phyloP scores from a whole-genome alignment of 2,329 filamentous ascomycete genomes.

The Neonectria coccinea region DNA sequence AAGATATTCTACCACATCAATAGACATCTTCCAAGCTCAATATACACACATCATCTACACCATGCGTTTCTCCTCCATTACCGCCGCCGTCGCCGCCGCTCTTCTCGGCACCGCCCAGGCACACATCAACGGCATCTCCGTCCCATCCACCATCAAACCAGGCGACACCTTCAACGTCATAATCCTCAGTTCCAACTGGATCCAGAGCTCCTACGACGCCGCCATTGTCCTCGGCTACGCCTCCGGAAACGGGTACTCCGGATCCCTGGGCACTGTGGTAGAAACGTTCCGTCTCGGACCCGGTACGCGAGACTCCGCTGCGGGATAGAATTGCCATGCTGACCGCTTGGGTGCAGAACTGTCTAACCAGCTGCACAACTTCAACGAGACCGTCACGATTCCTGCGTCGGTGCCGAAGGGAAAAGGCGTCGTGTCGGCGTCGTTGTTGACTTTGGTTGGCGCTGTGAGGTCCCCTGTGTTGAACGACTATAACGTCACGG shows the following conservation, averaged over 20 bases:
- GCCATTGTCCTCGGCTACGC: conserved; percentile 57
- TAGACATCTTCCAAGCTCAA: not conserved
- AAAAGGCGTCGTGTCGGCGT: conserved; percentile 42
- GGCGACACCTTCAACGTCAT: conserved; percentile 53
- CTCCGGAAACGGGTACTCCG: conserved; percentile 39
- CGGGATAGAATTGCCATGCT: not conserved
- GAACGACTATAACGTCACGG: conserved; percentile 42
- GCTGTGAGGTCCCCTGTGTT: conserved; percentile 35
- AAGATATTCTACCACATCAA: not conserved
- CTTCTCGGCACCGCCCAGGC: conserved; percentile 48
- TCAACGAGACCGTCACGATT: conserved; percentile 44
- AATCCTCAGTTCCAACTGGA: conserved; percentile 56
- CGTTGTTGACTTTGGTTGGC: conserved; percentile 47
- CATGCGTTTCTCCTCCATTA: conserved; percentile 41
- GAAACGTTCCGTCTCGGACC: conserved; percentile 53
- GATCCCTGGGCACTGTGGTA: conserved; percentile 47
- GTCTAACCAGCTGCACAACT: conserved; percentile 45
- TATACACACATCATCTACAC: not conserved
- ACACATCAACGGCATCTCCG: conserved; percentile 57
- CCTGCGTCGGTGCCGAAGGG: conserved; percentile 39
- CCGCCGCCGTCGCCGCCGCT: conserved; percentile 32
- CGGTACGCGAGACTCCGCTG: conserved; percentile 34
- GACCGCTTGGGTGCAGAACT: conserved; percentile 10
- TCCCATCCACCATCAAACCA: conserved; percentile 55
- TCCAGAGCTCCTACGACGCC: conserved; percentile 58